Percentiles rank a stretch among this genome's conserved stretches.
Conservation (phyloP, 345 rosid genomes). For the Arabis hirsuta region DNA sequence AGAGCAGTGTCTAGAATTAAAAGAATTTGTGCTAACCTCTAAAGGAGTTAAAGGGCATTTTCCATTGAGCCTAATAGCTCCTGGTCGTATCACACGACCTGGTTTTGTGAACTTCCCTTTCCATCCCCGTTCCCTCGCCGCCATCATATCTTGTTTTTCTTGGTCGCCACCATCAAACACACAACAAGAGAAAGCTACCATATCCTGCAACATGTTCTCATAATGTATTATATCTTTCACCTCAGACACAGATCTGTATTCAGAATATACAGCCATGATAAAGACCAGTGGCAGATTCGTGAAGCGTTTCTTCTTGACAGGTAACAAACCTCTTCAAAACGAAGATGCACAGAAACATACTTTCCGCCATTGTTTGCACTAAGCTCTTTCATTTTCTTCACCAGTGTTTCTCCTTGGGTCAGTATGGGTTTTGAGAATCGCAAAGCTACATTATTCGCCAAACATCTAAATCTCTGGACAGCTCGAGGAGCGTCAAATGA, state of each 20-base stretch:
- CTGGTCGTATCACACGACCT: slow-evolving; percentile 94
- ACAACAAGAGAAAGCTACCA: slow-evolving; percentile 99
- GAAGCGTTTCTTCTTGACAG: slow-evolving; percentile 19
- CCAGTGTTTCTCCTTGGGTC: slow-evolving; percentile 74
- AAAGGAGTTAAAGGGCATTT: slow-evolving; percentile 96
- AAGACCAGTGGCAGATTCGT: slow-evolving; percentile 2
- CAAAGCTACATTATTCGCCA: slow-evolving; percentile 89
- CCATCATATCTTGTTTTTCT: slow-evolving; percentile 82
- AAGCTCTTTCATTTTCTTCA: slow-evolving; percentile 88
- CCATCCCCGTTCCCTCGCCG: slow-evolving; percentile 97
- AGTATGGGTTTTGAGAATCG: slow-evolving; percentile 78
- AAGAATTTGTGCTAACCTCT: slow-evolving; percentile 60
- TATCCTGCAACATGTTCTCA: slow-evolving; percentile 62
- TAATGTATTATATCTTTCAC: slow-evolving; percentile 22
- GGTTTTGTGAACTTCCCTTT: slow-evolving; percentile 95
- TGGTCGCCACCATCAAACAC: slow-evolving; percentile 91
- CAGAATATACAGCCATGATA: slow-evolving; percentile 19
- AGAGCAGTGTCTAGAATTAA: background rate
- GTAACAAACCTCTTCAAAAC: slow-evolving; percentile 92
- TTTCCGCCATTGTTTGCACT: slow-evolving; percentile 78
- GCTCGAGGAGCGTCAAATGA: slow-evolving; percentile 92
- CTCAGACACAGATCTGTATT: slow-evolving; percentile 5
- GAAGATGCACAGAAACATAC: slow-evolving; percentile 93
- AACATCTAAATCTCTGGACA: slow-evolving; percentile 87
- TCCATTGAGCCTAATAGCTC: slow-evolving; percentile 91